A percentile compares a stretch with the other conserved stretches of the same genome.
Evolutionary conservation across 352 stramenopile genomes (phyloP).

Genomic region (Pythium biforme): DNA sequence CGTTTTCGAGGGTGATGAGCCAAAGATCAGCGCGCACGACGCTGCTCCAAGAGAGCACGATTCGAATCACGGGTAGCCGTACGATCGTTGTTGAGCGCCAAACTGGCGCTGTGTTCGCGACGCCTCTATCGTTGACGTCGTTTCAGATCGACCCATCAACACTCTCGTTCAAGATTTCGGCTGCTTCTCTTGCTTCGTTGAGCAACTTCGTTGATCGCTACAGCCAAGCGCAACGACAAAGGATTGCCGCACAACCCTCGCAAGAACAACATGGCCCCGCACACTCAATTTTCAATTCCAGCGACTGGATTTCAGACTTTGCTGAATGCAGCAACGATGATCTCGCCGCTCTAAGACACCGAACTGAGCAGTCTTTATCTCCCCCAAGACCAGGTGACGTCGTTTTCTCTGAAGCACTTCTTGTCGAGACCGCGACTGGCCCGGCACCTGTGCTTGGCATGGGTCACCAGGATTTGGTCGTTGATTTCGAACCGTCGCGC

Average conservation of each 20-base stretch:
- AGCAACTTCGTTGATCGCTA: conserved; percentile 8
- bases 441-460: not conserved
- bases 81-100: conserved; percentile 12
- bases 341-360: conserved; percentile 53
- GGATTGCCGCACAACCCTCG: not conserved
- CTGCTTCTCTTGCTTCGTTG: conserved; percentile 24
- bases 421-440: conserved; percentile 53
- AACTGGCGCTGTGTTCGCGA: not conserved
- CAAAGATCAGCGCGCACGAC: conserved; percentile 43
- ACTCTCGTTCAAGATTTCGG: conserved; percentile 19
- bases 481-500: conserved; percentile 22
- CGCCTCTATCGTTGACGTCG: conserved; percentile 5
- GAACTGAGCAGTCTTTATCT: conserved; percentile 44
- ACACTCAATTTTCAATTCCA: not conserved
- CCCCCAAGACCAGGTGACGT: conserved; percentile 60
- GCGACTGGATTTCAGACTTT: conserved; percentile 1
- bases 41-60: conserved; percentile 53
- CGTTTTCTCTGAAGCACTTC: conserved; percentile 57
- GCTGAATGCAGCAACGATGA: conserved; percentile 29
- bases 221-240: not conserved
- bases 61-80: conserved; percentile 18
- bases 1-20: conserved; percentile 44
- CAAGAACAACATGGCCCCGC: not conserved
- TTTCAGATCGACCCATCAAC: conserved; percentile 19
- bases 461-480: conserved; percentile 4